Conservation (phyloP, 306 rosid species). For the Leucaena leucocephala region DNA sequence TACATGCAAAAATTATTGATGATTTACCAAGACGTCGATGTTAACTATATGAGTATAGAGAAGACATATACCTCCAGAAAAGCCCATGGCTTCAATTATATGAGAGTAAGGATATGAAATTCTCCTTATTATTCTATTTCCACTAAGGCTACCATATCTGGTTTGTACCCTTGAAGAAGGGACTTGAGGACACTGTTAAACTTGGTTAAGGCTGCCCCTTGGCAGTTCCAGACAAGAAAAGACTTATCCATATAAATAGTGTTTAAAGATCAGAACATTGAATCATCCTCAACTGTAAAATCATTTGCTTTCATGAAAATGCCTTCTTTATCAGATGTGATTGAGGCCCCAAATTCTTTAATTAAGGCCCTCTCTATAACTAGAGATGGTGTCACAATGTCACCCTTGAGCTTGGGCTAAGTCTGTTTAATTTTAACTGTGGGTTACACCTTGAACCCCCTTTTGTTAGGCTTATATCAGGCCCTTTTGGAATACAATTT, state of each 20-base stretch:
- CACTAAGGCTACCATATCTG: not conserved
- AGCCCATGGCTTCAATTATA: rapidly evolving
- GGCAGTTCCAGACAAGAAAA: not conserved
- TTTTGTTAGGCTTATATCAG: too few species aligned
- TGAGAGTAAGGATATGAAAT: not conserved
- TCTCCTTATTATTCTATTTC: not conserved
- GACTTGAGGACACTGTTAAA: not conserved
- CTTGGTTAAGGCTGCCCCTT: not conserved
- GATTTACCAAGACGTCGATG: rapidly evolving
- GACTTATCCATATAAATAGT: not conserved
- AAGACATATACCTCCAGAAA: not conserved
- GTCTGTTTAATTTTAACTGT: rapidly evolving
- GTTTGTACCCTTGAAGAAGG: not conserved
- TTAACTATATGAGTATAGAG: rapidly evolving
- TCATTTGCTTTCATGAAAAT: not conserved
- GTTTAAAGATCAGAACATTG: rapidly evolving
- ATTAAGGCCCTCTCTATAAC: too few species aligned
- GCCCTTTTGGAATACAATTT: too few species aligned
- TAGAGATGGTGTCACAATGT: not conserved
- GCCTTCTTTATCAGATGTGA: too few species aligned
- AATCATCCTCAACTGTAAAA: rapidly evolving
- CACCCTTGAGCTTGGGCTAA: not conserved
- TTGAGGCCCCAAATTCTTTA: too few species aligned
- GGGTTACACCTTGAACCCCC: not conserved
- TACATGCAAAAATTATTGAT: not conserved